Evolutionary conservation across 228 moss, liverwort and hornwort species (phyloP), one percentile per base, ranked within the genome.

Genomic region (Sphagnum fallax): DNA sequence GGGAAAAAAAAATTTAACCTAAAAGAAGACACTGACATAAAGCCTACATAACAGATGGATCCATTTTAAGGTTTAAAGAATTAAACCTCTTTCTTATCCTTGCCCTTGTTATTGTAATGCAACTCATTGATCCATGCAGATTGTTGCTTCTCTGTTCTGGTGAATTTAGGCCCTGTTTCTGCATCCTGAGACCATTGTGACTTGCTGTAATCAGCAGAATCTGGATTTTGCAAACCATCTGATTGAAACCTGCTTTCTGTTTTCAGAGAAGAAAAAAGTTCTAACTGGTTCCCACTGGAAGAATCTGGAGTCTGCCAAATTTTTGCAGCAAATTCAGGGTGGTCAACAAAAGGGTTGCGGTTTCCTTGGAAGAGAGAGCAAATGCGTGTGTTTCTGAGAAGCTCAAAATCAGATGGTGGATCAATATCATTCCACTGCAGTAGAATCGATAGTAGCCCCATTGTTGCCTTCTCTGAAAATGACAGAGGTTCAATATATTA

Each of bases 271-370:
- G 0, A 5, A n/a, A n/a, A 8, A 69, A 63, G 49, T 67, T 32
- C 32, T 32, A 32, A 32, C 32, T 32, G 32, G 32, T 32, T 32
- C 11, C 60, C 49, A 61, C 48, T 12, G 16, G 69, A 32, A n/a
- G 75, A 49, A 53, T 75, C 65, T 47, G 78, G 67, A 76, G 63
- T 76, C 67, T 78, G 86, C 94, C 91, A 94, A 47, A 91, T 94
- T 6, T 60, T 75, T 12, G 78, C 72, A 49, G 86, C 94, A 66
- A 78, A 91, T 52, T 83, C 94, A 51, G 91, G 91, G 81, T 91
- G 91, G 69, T 94, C 94, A 63, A 94, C 83, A 78, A 94, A 94
- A 6, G 94, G 94, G 77, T 94, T 94, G 16, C 94, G 90, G 67
- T 94, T 94, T 72, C 83, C 84, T 76, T 94, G 94, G 69, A 79